Evolutionary conservation across 2,329 filamentous ascomycete species (phyloP), one percentile per base, ranked within the genome.

Genomic region (Hymenoscyphus fructigenus): DNA sequence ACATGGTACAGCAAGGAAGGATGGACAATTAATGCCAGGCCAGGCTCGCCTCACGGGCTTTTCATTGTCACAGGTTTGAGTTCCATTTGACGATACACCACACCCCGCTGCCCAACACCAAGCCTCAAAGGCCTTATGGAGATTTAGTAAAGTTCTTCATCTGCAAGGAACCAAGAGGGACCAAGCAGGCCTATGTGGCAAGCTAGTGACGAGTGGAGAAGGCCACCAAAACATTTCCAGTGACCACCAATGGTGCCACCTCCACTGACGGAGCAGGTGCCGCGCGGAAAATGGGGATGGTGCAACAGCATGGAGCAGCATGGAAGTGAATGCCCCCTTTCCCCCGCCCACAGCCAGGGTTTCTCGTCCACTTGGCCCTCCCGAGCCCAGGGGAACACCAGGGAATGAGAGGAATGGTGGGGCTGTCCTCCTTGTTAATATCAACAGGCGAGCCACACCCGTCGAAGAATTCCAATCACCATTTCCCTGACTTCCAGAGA

Each of bases 381-480:
- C 23, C n/a, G 20, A 53, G 12, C 20, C 44, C 44, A 50, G n/a
- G 47, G 47, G 47, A 20, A 23, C 47, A 26, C 20, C 47, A 23
- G 47, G 41, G 47, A 53, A 53, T 53, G 47, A 53, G 9, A 12
- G 4, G 9, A 53, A 53, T 53, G 26, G 23, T 53, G 47, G 47
- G 47, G 12, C n/a, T 12, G 38, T 10, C 14, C 34, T 59, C 57
- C 57, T 59, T 23, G n/a, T 59, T 59, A 59, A 59, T 59, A 57
- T 57, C 57, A 14, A 57, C 50, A 23, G 23, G 23, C 23, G 50
- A 59, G 26, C 53, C 61, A 63, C 34, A 26, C 28, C 20, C 10
- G 44, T 53, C n/a, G 47, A 53, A 5, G 47, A 53, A 53, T 63
- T 29, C 14, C 47, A 7, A 58, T 34, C 26, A 14, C 56, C 34